Evolutionary conservation across 108 stramenopile genomes (phyloP).

Genomic region (Cyclotella choctawhatcheeana): DNA sequence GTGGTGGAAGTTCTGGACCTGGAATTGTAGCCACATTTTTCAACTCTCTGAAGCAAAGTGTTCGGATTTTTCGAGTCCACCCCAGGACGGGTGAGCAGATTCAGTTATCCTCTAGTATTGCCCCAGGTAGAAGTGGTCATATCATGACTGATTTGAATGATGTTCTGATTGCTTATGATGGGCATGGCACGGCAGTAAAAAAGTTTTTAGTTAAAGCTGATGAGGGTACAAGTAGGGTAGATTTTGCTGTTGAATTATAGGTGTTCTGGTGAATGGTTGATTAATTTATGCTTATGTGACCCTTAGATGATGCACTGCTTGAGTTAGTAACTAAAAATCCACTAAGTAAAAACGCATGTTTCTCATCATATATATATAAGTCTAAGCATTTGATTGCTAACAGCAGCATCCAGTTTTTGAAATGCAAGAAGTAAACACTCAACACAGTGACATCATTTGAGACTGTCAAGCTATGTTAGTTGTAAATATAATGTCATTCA

Average conservation of each 20-base stretch:
- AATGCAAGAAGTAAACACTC: too few species aligned
- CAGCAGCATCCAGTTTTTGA: too few species aligned
- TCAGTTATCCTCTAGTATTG: conserved; percentile 38
- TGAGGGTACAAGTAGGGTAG: conserved; percentile 19
- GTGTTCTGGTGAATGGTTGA: not conserved
- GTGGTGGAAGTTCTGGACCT: not conserved
- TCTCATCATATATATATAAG: too few species aligned
- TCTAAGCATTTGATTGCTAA: too few species aligned
- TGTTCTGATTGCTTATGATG: conserved; percentile 49
- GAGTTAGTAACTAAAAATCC: too few species aligned
- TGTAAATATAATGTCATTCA: too few species aligned
- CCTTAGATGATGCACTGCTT: too few species aligned
- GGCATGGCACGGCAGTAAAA: conserved; percentile 38
- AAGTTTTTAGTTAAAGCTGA: conserved; percentile 44
- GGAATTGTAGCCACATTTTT: conserved; percentile 47
- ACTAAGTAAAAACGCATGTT: too few species aligned
- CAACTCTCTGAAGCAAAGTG: conserved; percentile 25
- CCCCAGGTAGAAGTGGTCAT: conserved; percentile 43
- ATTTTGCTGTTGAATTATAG: conserved; percentile 33
- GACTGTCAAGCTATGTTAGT: too few species aligned
- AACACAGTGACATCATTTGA: too few species aligned
- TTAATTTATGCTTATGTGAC: too few species aligned
- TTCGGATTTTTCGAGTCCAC: conserved; percentile 42
- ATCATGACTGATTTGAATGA: conserved; percentile 30
- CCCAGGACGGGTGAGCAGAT: conserved; percentile 39